Evolutionary conservation across 2,329 filamentous ascomycete genomes (phyloP).

Genomic region (Madurella mycetomatis): DNA sequence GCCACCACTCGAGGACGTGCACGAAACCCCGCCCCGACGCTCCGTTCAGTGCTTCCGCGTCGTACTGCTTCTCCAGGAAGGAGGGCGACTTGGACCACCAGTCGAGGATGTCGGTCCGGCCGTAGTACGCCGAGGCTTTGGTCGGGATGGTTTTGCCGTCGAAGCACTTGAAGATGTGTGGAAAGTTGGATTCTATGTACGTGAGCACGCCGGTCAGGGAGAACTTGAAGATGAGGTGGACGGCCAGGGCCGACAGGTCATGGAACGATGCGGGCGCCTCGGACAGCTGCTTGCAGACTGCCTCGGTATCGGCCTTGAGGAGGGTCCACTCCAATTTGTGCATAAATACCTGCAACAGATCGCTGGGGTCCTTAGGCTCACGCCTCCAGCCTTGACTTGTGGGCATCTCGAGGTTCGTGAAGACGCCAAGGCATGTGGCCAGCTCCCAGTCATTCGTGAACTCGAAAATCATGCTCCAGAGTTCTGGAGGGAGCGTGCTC

Average conservation of each 20-base stretch:
- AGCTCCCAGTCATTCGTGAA: constrained; percentile 87
- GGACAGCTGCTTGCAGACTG: constrained; percentile 70
- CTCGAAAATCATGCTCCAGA: constrained; percentile 86
- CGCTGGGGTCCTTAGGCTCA: constrained; percentile 54
- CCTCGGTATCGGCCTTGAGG: constrained; percentile 63
- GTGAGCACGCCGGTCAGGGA: constrained; percentile 73
- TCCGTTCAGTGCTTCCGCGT: constrained; percentile 77
- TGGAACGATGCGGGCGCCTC: constrained; percentile 64
- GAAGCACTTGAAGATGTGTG: constrained; percentile 77
- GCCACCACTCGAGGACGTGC: constrained; percentile 85
- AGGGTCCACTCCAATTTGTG: constrained; percentile 82
- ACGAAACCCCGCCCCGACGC: constrained; percentile 83
- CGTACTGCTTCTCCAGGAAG: constrained; percentile 83
- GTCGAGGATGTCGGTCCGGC: constrained; percentile 76
- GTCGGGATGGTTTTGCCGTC: constrained; percentile 82
- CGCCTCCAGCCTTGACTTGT: constrained; percentile 56
- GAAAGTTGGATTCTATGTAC: constrained; percentile 58
- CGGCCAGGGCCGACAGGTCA: constrained; percentile 72
- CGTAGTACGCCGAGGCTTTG: constrained; percentile 83
- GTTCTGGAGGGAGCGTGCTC: constrained; percentile 67
- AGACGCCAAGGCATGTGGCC: constrained; percentile 73
- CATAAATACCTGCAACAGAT: constrained; percentile 67
- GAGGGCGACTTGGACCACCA: constrained; percentile 85
- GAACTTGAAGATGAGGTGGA: constrained; percentile 89
- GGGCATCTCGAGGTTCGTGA: constrained; percentile 70